These are phyloP conservation scores for Cystobasidium tubakii DNA, from an alignment of 768 basidiomycete species.

Conservation along the genomic window DNA sequence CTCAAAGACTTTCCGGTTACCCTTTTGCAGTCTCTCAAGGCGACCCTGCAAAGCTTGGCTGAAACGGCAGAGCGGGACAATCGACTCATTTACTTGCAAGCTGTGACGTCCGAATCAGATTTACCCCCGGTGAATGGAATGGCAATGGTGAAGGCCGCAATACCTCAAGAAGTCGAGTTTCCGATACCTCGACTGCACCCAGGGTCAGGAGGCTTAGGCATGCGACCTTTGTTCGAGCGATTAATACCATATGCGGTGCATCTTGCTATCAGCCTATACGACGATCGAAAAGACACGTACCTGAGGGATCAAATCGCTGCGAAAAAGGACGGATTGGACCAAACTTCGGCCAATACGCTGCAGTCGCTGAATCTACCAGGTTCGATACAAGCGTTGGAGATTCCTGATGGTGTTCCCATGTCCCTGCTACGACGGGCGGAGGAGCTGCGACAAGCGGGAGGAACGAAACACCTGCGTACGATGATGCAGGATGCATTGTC, in stretches of 20 bases:
- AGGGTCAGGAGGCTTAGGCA: constrained; percentile 41
- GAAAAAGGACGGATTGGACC: constrained; percentile 61
- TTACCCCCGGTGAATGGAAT: constrained; percentile 63
- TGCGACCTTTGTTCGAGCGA: constrained; percentile 61
- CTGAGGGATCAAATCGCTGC: constrained; percentile 64
- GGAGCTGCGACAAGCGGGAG: constrained; percentile 72
- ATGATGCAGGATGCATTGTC: constrained; percentile 67
- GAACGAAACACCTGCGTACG: constrained; percentile 64
- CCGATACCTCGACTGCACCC: constrained; percentile 43
- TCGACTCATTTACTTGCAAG: constrained; percentile 87
- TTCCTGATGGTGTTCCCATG: constrained; percentile 79
- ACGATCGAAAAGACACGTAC: constrained; percentile 68
- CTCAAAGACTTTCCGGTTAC: neutral
- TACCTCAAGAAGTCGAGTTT: constrained; percentile 52
- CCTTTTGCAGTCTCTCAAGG: constrained; percentile 71
- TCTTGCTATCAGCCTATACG: constrained; percentile 83
- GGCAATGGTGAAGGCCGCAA: constrained; percentile 60
- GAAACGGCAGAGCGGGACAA: constrained; percentile 80
- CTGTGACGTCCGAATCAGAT: constrained; percentile 67
- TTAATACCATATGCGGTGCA: constrained; percentile 80
- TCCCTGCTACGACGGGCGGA: constrained; percentile 78
- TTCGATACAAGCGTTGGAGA: constrained; percentile 77
- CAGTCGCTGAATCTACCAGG: constrained; percentile 72
- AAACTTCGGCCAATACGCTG: constrained; percentile 59
- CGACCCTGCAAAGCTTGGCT: constrained; percentile 63